Conservation (phyloP, 495 filamentous ascomycete species). For the Trichocladium antarcticum region DNA sequence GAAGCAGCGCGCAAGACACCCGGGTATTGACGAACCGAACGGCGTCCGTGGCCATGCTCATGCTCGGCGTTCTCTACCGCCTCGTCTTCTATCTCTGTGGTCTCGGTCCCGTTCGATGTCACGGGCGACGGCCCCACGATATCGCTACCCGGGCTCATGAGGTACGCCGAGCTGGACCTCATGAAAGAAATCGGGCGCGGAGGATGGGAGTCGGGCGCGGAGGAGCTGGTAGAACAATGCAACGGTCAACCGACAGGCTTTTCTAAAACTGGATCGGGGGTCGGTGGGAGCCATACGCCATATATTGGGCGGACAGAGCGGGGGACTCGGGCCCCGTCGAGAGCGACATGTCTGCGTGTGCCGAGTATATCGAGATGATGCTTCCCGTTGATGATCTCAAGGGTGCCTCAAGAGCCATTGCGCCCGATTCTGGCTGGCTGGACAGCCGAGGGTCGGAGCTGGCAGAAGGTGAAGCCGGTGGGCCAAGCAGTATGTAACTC, state of each 20-base stretch:
- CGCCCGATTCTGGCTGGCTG: slow-evolving; percentile 6
- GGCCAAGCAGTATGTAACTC: neutral
- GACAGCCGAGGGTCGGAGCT: slow-evolving; percentile 1
- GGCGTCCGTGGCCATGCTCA: slow-evolving; percentile 21
- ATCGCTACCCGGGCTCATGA: slow-evolving; percentile 40
- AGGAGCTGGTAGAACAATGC: slow-evolving; percentile 23
- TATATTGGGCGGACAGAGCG: slow-evolving; percentile 35
- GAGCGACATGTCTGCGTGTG: slow-evolving; percentile 46
- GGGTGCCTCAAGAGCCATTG: slow-evolving; percentile 51
- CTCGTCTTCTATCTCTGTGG: slow-evolving; percentile 65
- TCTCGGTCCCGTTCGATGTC: slow-evolving; percentile 62
- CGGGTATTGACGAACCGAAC: slow-evolving; percentile 24
- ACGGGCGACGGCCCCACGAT: slow-evolving; percentile 65
- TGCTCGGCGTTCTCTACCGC: slow-evolving; percentile 35
- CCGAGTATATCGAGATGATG: slow-evolving; percentile 49
- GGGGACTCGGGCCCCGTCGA: slow-evolving; percentile 46
- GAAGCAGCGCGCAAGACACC: neutral
- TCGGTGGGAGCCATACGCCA: slow-evolving; percentile 30
- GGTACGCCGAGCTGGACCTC: slow-evolving; percentile 31
- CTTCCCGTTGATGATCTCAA: slow-evolving; percentile 42
- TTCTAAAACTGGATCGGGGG: neutral
- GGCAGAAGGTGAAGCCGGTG: neutral
- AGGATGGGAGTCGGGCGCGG: slow-evolving; percentile 29
- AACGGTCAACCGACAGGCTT: slow-evolving; percentile 8
- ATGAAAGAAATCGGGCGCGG: slow-evolving; percentile 33